phyloP scores from a whole-genome alignment of 129 eudicot genomes.

The Flaveria robusta region DNA sequence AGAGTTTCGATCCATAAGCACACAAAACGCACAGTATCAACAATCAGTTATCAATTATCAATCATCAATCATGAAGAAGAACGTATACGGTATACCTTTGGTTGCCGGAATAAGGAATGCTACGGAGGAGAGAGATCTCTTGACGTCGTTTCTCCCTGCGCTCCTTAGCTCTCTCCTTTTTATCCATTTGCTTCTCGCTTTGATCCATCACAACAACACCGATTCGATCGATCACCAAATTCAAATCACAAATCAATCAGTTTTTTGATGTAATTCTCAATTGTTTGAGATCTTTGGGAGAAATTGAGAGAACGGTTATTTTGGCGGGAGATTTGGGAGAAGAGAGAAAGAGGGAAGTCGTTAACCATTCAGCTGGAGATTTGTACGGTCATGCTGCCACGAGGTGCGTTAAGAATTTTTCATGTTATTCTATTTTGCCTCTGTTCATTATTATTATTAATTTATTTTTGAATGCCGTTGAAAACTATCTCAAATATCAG shows the following conservation, averaged over 20 bases:
- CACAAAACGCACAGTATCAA: too few relatives aligned
- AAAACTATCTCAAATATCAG: too few relatives aligned
- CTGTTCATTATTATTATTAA: too few relatives aligned
- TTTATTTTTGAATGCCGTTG: too few relatives aligned
- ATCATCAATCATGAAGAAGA: neutral
- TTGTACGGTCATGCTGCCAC: slow-evolving; percentile 9
- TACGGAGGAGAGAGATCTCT: slow-evolving; percentile 89
- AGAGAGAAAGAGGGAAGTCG: neutral
- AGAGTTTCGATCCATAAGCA: too few relatives aligned
- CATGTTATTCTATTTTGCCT: too few relatives aligned
- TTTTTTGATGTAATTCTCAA: neutral
- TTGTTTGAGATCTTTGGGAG: neutral
- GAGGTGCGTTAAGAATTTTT: neutral
- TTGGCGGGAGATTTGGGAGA: neutral
- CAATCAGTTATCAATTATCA: neutral
- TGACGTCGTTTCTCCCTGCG: slow-evolving; percentile 85
- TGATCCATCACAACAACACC: slow-evolving; percentile 26
- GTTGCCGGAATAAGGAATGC: slow-evolving; percentile 87
- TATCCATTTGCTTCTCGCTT: slow-evolving; percentile 46
- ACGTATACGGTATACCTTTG: slow-evolving; percentile 48
- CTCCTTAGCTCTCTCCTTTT: slow-evolving; percentile 66
- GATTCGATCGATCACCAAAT: slow-evolving; percentile 17
- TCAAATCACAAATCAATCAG: slow-evolving; percentile 4
- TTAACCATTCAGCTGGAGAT: slow-evolving; percentile 4
- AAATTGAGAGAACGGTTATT: slow-evolving; percentile 2